These are phyloP conservation scores for Globisporangium megalacanthum DNA, from an alignment of 352 stramenopile species.

Conservation along the genomic window DNA sequence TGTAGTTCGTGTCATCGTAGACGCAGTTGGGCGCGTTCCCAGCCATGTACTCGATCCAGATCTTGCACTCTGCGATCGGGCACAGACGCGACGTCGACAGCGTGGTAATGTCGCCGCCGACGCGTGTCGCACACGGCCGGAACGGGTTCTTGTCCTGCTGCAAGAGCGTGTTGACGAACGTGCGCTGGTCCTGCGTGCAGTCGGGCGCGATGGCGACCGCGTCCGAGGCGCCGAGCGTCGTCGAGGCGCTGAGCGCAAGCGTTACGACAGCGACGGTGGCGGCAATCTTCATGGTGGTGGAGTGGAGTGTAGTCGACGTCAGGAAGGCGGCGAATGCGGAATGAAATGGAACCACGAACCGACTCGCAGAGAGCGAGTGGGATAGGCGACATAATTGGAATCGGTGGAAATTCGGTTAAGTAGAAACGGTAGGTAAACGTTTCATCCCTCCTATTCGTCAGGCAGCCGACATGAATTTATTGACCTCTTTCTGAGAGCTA, in stretches of 20 bases:
- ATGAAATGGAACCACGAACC: neutral
- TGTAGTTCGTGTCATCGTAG: constrained; percentile 65
- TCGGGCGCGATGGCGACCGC: constrained; percentile 24
- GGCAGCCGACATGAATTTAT: neutral
- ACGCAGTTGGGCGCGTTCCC: constrained; percentile 46
- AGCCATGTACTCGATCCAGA: constrained; percentile 57
- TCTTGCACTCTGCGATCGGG: constrained; percentile 36
- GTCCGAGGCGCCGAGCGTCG: constrained; percentile 7
- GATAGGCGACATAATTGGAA: neutral
- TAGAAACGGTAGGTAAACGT: no score
- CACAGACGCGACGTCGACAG: constrained; percentile 51
- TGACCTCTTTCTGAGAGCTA: neutral
- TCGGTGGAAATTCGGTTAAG: neutral
- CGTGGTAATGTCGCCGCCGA: constrained; percentile 40
- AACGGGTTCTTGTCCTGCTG: constrained; percentile 49
- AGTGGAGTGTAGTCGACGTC: constrained; percentile 15
- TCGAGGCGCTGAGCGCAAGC: constrained; percentile 15
- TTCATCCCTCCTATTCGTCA: neutral
- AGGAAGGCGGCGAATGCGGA: constrained; percentile 9
- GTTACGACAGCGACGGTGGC: constrained; percentile 12
- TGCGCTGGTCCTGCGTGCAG: constrained; percentile 45
- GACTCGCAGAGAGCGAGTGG: neutral
- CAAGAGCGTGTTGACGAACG: constrained; percentile 51
- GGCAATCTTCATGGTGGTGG: constrained; percentile 32
- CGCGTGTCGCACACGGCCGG: constrained; percentile 48